These are phyloP conservation scores for Aspergillus pseudoviridinutans DNA, from an alignment of 2,329 filamentous ascomycete species.

Conservation along the genomic window DNA sequence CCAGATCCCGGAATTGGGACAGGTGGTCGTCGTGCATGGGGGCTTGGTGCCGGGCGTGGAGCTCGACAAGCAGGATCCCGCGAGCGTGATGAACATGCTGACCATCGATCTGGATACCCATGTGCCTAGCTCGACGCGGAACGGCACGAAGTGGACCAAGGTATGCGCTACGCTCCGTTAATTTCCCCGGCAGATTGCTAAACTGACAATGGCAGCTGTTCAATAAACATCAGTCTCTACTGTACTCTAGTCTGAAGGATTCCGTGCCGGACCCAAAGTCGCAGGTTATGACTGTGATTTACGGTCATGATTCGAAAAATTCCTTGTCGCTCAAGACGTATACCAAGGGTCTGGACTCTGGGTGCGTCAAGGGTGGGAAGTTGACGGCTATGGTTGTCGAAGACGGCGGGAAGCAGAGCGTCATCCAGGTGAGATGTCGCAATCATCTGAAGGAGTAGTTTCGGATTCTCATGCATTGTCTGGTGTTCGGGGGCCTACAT, in stretches of 20 bases:
- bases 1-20: constrained; percentile 55
- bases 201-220: constrained; percentile 39
- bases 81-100: constrained; percentile 89
- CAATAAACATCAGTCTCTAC: constrained; percentile 44
- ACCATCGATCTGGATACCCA: constrained; percentile 64
- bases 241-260: constrained; percentile 20
- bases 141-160: constrained; percentile 65
- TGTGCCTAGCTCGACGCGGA: constrained; percentile 49
- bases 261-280: constrained; percentile 17
- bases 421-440: constrained; percentile 43
- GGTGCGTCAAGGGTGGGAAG: constrained; percentile 70
- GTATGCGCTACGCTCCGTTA: constrained; percentile 23
- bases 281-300: constrained; percentile 65
- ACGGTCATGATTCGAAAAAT: constrained; percentile 76
- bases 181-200: not conserved
- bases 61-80: constrained; percentile 69
- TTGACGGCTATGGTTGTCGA: constrained; percentile 76
- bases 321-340: constrained; percentile 67
- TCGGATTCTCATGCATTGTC: not conserved
- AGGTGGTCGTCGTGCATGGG: constrained; percentile 75
- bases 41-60: constrained; percentile 74
- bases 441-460: constrained; percentile 22
- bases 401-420: constrained; percentile 43
- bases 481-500: not conserved
- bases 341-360: constrained; percentile 80